These are phyloP conservation scores for Pythium scleroteichum DNA, from an alignment of 352 stramenopile species.

Conservation along the genomic window DNA sequence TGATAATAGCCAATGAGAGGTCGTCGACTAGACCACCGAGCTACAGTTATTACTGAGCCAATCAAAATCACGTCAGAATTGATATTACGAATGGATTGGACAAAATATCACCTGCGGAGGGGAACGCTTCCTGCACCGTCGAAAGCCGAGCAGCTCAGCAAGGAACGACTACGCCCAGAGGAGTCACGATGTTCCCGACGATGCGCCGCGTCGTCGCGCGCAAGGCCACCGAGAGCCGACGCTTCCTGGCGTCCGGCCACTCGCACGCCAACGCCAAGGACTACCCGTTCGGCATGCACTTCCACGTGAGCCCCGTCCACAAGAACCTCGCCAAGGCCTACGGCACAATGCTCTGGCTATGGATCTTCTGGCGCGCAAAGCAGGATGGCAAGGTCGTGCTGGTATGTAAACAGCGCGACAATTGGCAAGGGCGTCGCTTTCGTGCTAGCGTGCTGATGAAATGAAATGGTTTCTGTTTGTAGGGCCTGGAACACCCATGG, in stretches of 20 bases:
- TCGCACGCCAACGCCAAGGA: slow-evolving; percentile 47
- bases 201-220: slow-evolving; percentile 48
- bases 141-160: slow-evolving; percentile 11
- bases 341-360: slow-evolving; percentile 90
- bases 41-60: slow-evolving; percentile 14
- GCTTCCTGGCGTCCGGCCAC: slow-evolving; percentile 59
- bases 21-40: slow-evolving; percentile 11
- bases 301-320: slow-evolving; percentile 87
- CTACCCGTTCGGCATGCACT: slow-evolving; percentile 88
- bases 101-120: slow-evolving; percentile 17
- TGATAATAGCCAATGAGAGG: slow-evolving; percentile 10
- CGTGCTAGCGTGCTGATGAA: not conserved
- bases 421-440: not conserved
- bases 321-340: slow-evolving; percentile 88
- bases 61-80: slow-evolving; percentile 6
- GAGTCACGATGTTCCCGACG: slow-evolving; percentile 38
- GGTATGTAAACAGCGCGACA: slow-evolving; percentile 34
- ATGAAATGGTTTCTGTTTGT: not conserved
- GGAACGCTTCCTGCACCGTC: slow-evolving; percentile 28
- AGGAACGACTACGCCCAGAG: not conserved
- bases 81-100: slow-evolving; percentile 14
- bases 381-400: slow-evolving; percentile 80
- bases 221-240: slow-evolving; percentile 32
- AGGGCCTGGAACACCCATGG: slow-evolving; percentile 88
- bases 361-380: slow-evolving; percentile 90